phyloP scores from a whole-genome alignment of 2,329 filamentous ascomycete species.

The Graphiopsis chlorocephala region DNA sequence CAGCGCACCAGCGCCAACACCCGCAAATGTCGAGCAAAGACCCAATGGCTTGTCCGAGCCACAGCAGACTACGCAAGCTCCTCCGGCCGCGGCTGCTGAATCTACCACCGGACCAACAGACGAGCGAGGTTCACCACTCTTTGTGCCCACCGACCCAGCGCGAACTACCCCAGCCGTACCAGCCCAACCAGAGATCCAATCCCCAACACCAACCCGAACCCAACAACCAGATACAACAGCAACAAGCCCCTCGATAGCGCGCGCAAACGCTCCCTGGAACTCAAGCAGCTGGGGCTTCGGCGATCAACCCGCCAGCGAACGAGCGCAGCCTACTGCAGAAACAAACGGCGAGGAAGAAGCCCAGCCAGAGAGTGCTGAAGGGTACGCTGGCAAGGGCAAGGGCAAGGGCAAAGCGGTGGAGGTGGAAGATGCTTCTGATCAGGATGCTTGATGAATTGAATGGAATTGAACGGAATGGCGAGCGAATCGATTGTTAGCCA shows the following conservation, averaged over 20 bases:
- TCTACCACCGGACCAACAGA: constrained; percentile 25
- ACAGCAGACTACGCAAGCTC: not conserved
- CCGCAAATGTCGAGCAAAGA: not conserved
- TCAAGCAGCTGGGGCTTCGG: constrained; percentile 22
- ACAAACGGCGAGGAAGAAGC: constrained; percentile 7
- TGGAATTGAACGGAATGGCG: not conserved
- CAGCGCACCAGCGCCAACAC: not conserved
- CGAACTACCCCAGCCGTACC: not conserved
- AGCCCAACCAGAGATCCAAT: constrained; percentile 1
- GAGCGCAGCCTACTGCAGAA: not conserved
- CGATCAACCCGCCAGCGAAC: not conserved
- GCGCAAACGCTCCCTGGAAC: constrained; percentile 14
- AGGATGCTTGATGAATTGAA: constrained; percentile 19
- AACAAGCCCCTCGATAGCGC: not conserved
- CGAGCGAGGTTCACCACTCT: constrained; percentile 30
- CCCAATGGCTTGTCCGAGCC: not conserved
- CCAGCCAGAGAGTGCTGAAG: not conserved
- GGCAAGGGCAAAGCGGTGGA: constrained; percentile 39
- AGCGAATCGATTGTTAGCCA: not conserved
- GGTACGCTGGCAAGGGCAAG: constrained; percentile 24
- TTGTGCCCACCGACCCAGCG: constrained; percentile 22
- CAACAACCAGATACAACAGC: not conserved
- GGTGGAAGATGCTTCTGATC: constrained; percentile 39
- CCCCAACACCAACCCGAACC: not conserved
- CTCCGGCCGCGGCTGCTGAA: not conserved